Conservation (phyloP, 169 alveolate genomes). For the Neospora caninum region DNA sequence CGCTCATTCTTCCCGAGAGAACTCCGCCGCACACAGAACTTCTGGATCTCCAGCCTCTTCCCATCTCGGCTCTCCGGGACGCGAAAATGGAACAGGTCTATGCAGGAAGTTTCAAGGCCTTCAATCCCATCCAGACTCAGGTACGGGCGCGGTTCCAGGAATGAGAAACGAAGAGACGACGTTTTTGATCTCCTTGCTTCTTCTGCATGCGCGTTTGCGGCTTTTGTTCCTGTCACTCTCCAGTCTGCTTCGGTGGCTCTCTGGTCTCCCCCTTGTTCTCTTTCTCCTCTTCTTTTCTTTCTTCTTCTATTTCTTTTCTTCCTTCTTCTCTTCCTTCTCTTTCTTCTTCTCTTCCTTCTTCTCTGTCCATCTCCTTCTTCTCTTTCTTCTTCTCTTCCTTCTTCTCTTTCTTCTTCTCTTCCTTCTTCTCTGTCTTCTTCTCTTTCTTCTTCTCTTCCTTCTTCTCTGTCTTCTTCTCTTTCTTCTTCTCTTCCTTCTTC, state of each 20-base stretch:
- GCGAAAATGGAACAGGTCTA: slow-evolving; percentile 84
- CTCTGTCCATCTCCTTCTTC: neutral
- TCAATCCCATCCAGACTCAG: slow-evolving; percentile 82
- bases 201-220: too few relatives aligned
- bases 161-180: slow-evolving; percentile 23
- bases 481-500: neutral
- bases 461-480: neutral
- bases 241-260: neutral
- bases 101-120: slow-evolving; percentile 64
- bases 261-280: neutral
- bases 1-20: slow-evolving; percentile 93
- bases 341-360: neutral
- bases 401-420: neutral
- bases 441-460: neutral
- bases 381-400: neutral
- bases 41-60: slow-evolving; percentile 94
- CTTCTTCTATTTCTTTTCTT: too few relatives aligned
- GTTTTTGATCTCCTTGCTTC: neutral
- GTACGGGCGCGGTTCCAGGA: slow-evolving; percentile 6
- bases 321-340: neutral
- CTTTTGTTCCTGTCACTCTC: neutral
- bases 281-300: neutral
- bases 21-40: slow-evolving; percentile 91
- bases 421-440: neutral
- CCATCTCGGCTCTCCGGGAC: slow-evolving; percentile 88